These are phyloP conservation scores for Thraustotheca clavata DNA, from an alignment of 352 stramenopile species.

Conservation along the genomic window DNA sequence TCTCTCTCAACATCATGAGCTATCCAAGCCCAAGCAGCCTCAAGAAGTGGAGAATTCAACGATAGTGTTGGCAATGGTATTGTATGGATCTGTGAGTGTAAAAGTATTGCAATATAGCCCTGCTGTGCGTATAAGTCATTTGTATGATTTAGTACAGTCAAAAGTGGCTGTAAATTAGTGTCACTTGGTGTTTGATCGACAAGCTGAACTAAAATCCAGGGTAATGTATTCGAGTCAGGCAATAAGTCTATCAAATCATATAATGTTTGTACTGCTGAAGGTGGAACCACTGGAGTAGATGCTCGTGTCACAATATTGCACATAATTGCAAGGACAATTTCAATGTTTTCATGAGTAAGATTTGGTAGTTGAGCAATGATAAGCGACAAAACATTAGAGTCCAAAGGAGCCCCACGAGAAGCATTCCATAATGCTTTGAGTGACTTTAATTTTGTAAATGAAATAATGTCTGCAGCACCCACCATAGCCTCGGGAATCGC, in stretches of 20 bases:
- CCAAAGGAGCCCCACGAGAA: neutral
- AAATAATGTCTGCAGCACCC: neutral
- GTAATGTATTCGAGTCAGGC: neutral
- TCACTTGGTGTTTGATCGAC: neutral
- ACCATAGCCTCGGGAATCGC: neutral
- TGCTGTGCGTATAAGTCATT: neutral
- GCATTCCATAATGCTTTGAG: conserved; percentile 14
- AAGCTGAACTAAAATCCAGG: neutral
- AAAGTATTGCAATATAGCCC: neutral
- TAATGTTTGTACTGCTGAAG: neutral
- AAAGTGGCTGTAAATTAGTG: neutral
- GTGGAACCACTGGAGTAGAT: neutral
- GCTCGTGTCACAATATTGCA: neutral
- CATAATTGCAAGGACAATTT: neutral
- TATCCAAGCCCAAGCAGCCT: too few species aligned
- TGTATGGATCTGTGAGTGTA: too few species aligned
- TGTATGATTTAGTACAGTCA: neutral
- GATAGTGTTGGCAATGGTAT: too few species aligned
- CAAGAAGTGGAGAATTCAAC: too few species aligned
- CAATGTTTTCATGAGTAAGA: neutral
- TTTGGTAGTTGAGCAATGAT: neutral
- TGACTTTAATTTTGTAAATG: neutral
- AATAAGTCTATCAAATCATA: neutral
- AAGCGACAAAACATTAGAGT: neutral
- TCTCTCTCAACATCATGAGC: too few species aligned